Evolutionary conservation across 805 yeast species (phyloP).

Genomic region (Hanseniaspora clermontiae): DNA sequence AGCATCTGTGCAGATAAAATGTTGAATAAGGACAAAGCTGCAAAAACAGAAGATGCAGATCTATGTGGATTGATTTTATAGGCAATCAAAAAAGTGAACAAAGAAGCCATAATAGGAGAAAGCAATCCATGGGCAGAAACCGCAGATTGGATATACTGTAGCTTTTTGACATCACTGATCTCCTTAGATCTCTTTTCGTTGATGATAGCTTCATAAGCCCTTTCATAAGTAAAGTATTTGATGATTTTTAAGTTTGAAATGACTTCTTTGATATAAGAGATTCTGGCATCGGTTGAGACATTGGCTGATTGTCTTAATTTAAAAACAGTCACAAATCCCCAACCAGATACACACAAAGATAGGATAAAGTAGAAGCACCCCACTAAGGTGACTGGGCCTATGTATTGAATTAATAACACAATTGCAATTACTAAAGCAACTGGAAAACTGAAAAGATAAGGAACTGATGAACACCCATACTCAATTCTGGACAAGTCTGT

Average conservation of each 20-base stretch:
- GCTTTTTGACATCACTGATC: conserved; percentile 44
- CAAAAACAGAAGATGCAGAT: conserved; percentile 51
- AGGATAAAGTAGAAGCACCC: conserved; percentile 51
- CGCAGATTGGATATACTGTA: conserved; percentile 39
- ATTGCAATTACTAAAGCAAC: conserved; percentile 50
- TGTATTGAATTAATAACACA: conserved; percentile 48
- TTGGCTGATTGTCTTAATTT: conserved; percentile 45
- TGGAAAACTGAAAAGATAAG: conserved; percentile 52
- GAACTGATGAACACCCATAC: conserved; percentile 57
- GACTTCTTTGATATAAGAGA: conserved; percentile 64
- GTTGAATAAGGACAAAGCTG: conserved; percentile 58
- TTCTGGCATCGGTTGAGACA: conserved; percentile 61
- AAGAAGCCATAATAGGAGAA: conserved; percentile 58
- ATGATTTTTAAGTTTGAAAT: conserved; percentile 67
- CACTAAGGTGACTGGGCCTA: conserved; percentile 61
- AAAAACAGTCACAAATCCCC: conserved; percentile 41
- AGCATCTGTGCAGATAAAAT: conserved; percentile 49
- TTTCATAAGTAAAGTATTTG: conserved; percentile 87
- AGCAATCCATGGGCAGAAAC: conserved; percentile 55
- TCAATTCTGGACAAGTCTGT: conserved; percentile 75
- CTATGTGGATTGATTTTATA: conserved; percentile 32
- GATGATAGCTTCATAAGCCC: conserved; percentile 52
- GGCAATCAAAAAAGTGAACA: conserved; percentile 42
- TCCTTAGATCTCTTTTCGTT: conserved; percentile 47
- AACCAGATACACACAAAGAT: conserved; percentile 31